phyloP scores from a whole-genome alignment of 148 eudicot species.

The Persicaria maculosa region DNA sequence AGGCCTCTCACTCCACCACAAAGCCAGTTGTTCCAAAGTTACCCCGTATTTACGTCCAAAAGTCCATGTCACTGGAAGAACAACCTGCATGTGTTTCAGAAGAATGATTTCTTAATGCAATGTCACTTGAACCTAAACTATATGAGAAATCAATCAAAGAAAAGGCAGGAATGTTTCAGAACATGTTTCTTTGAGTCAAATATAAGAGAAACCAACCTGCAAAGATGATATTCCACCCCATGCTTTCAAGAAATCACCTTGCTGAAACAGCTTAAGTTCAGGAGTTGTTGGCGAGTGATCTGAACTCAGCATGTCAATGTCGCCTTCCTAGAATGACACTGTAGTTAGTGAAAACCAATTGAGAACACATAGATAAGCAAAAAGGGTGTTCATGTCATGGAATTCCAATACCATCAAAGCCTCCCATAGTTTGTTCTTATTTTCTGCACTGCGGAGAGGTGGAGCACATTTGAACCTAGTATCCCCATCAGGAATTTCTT shows the following conservation, averaged over 20 bases:
- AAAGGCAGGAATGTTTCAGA: background rate
- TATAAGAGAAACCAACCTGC: conserved; percentile 47
- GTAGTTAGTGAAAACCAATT: background rate
- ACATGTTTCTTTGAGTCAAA: background rate
- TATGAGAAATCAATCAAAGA: background rate
- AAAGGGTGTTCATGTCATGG: background rate
- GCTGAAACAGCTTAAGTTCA: conserved; percentile 62
- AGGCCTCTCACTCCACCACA: conserved; percentile 98
- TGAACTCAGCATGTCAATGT: conserved; percentile 91
- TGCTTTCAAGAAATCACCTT: conserved; percentile 87
- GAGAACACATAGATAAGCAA: background rate
- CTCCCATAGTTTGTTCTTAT: conserved; percentile 72
- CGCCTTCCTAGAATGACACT: conserved; percentile 49
- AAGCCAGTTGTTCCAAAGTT: conserved; percentile 60
- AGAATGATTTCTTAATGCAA: background rate
- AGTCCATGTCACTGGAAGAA: conserved; percentile 93
- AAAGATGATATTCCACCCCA: conserved; percentile 98
- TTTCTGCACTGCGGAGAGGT: conserved; percentile 78
- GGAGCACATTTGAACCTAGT: conserved; percentile 96
- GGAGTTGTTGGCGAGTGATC: conserved; percentile 90
- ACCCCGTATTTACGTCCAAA: conserved; percentile 71
- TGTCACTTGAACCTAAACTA: background rate
- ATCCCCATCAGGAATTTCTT: conserved; percentile 87
- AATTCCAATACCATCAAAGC: conserved; percentile 60
- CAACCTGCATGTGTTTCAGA: conserved; percentile 43